Evolutionary conservation across 176 grass and related monocot genomes (phyloP).

Genomic region (Aechmea fasciata): DNA sequence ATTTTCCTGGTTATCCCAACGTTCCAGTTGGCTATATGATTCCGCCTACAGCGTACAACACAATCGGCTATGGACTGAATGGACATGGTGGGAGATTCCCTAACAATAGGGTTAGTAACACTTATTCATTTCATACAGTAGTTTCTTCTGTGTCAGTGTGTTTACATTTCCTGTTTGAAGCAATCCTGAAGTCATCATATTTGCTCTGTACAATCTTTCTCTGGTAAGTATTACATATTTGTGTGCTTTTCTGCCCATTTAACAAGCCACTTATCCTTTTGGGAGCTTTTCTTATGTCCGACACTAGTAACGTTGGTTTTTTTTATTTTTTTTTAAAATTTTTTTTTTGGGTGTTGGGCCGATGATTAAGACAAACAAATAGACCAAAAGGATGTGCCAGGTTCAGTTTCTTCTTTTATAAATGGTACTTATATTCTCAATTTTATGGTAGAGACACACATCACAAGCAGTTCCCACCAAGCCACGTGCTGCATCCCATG

Average conservation of each 20-base stretch:
- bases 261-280: not conserved
- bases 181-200: not conserved
- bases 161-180: not conserved
- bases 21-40: conserved; percentile 87
- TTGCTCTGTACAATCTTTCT: not conserved
- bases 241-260: not conserved
- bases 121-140: conserved; percentile 5
- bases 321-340: not conserved
- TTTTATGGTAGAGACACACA: not conserved
- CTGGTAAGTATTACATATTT: not conserved
- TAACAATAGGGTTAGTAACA: conserved; percentile 60
- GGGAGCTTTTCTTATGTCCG: not conserved
- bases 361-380: not conserved
- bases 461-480: not conserved
- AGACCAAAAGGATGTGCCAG: not conserved
- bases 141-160: not conserved
- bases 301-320: not conserved
- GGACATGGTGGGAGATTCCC: conserved; percentile 73
- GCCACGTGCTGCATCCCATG: conserved; percentile 22
- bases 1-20: conserved; percentile 44
- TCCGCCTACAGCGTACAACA: conserved; percentile 54
- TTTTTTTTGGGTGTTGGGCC: no score
- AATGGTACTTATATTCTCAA: not conserved
- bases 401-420: not conserved
- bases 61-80: conserved; percentile 59